Evolutionary conservation across 2,329 filamentous ascomycete species (phyloP), one percentile per base, ranked within the genome.

Genomic region (Orbilia blumenaviensis): DNA sequence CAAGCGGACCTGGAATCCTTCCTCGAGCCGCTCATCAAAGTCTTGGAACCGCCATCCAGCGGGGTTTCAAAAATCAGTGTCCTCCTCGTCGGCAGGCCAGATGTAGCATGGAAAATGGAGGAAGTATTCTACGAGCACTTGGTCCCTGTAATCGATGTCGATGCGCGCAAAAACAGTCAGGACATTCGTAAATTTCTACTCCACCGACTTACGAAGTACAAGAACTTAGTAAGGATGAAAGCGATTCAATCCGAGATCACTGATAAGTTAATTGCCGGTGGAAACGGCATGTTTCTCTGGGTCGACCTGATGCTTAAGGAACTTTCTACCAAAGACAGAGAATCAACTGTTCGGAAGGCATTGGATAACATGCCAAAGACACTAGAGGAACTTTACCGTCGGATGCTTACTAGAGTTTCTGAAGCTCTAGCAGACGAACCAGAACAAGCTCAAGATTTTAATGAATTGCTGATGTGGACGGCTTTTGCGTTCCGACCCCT

Each of bases 221-320:
- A 21, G 54, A 41, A 44, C 12, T 34, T 61, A 1, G n/a, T n/a
- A n/a, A n/a, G n/a, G n/a, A n/a, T n/a, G n/a, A 41, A 42, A 32
- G 41, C 29, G 18, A 32, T 18, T 16, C 34, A n/a, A 18, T 3
- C n/a, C 5, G 62, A 66, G 27, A 46, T 66, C 16, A 29, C 56
- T 32, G 16, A 16, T 8, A 21, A 25, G 12, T n/a, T 56, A 10
- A 56, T 48, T 1, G 12, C 29, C 3, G 14, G 18, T 8, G 61
- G 42, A 0, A 36, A 66, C 10, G 61, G 61, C 6, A 66, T 66
- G 61, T 66, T 66, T 34, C 32, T 66, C 7, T 66, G 61, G 61
- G 32, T 52, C 10, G 61, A 50, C 18, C 23, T 50, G 6, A 42
- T 42, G 16, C 14, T 66, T 4, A 66, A 66, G 29, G 62, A 66